Base-by-base conservation (phyloP, 331 rosid genomes). In the Phaseolus coccineus region DNA sequence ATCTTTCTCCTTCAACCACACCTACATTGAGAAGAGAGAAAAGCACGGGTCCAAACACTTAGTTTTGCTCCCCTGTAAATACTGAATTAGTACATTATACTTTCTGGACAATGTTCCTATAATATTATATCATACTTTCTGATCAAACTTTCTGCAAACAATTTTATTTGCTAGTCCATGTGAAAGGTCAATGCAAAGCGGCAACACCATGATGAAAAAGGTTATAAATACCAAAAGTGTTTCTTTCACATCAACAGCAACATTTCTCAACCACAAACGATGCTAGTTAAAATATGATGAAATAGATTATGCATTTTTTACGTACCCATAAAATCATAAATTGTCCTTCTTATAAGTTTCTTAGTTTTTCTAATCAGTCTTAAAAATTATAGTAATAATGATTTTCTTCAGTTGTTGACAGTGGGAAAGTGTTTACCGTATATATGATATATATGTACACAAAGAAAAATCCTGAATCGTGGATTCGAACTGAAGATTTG, bases 21-120 rank as follows among this genome's bases (percentile, higher is more conserved):
- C 5, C 62, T 8, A 2, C 12, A 24, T 1, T 11, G 33, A 56
- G 33, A 30, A 56, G 33, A 24, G 15, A 24, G 9, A 56, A 55
- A 12, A 24, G 22, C 4, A 55, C 57, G 8, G 14, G 62, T 24
- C 1, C 63, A 37, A 69, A 47, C 46, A 79, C 53, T 4, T 42
- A 6, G 22, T 73, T 74, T 28, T 76, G 28, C 19, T 51, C 80
- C 67, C 47, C 6, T 76, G 87, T 86, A 80, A 46, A 79, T 30
- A 70, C 48, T 37, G 42, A 37, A 5, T 37, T 6, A 37, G 42
- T 40, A 2, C 4, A 28, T 31, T 35, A 19, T 66, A 7, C 42
- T 27, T 64, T 76, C 35, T 69, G 10, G 39, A 8, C 13, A 42
- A 4, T 51, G 1, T 46, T 2, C 16, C 51, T 13, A 3, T 3